Base-by-base conservation (phyloP, 805 yeast species). In the Candida golubevii region DNA sequence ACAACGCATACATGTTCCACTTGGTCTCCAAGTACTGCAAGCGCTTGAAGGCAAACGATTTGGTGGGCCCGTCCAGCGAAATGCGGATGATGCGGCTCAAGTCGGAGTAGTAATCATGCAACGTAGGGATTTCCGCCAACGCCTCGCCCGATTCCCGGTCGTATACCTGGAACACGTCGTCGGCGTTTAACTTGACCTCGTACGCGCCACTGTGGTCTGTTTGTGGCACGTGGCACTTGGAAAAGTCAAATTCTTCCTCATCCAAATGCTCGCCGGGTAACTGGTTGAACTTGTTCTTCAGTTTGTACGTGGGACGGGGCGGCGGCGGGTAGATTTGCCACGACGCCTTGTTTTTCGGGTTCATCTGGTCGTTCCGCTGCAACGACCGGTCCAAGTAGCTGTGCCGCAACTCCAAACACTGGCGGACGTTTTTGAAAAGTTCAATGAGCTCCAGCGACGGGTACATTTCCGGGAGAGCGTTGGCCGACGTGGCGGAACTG, bases 281-380 rank as follows among this genome's bases (percentile, higher is more conserved):
- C 46, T 78, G 77, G 38, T 75, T 75, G 57, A 75, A 79, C 35
- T 72, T 62, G 67, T 65, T 70, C 50, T 58, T 84, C 75, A 82
- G 93, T 82, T 55, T 71, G 53, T 71, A 71, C 15, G 91, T 82
- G 3, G 99, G 97, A 52, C 81, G 81, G 11, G 99, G 99, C 1
- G 98, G 97, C 9, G 83, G 80, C 0, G 99, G 99, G 60, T 90
- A 91, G 39, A 93, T 82, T 12, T 60, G 60, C 98, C 98, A 93
- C 33, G 62, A 66, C 11, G 66, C 67, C 26, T 56, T 59, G 64
- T 95, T 91, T 60, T 91, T 89, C 1, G 99, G 99, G 63, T 93
- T 93, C 55, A 82, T 85, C 32, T 66, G 60, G 36, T 83, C 85
- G 44, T 79, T 70, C 6, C 49, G 41, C 67, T 93, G 99, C 42